Percentiles rank a stretch among this genome's conserved stretches.
phyloP scores from a whole-genome alignment of 805 yeast species.

The Kodamaea hsintzibuensis region DNA sequence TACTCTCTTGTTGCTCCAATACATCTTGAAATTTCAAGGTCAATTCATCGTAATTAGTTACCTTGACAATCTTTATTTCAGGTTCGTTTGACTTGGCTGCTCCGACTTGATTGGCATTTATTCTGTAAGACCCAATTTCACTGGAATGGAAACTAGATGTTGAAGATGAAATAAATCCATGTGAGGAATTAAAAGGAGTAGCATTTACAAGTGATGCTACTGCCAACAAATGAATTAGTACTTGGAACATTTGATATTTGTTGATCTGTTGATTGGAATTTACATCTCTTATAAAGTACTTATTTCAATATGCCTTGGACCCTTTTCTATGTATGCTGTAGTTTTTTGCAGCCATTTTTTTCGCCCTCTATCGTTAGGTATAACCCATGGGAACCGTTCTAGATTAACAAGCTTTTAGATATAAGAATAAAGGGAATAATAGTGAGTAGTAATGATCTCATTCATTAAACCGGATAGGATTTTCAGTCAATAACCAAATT shows the following conservation, averaged over 20 bases:
- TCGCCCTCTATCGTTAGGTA: not conserved
- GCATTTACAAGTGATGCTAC: not conserved
- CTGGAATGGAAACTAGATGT: too few relatives aligned
- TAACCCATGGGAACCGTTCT: too few relatives aligned
- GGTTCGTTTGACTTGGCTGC: not conserved
- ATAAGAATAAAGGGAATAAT: not conserved
- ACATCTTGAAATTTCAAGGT: not conserved
- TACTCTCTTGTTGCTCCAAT: not conserved
- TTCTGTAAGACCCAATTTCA: not conserved
- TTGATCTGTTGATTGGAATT: not conserved
- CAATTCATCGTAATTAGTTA: not conserved
- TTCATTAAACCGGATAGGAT: too few relatives aligned
- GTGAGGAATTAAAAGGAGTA: not conserved
- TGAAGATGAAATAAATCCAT: not conserved
- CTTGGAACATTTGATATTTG: not conserved
- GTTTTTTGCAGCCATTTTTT: slow-evolving; percentile 1
- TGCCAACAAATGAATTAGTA: not conserved
- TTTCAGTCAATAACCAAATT: too few relatives aligned
- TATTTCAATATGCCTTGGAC: not conserved
- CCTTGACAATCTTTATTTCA: not conserved
- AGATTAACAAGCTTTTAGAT: not conserved
- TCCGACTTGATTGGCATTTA: not conserved
- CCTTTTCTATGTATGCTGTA: not conserved
- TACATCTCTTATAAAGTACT: not conserved
- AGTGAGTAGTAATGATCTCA: too few relatives aligned